Base-by-base conservation (phyloP, 306 rosid species). In the Oxytropis ochrocephala region DNA sequence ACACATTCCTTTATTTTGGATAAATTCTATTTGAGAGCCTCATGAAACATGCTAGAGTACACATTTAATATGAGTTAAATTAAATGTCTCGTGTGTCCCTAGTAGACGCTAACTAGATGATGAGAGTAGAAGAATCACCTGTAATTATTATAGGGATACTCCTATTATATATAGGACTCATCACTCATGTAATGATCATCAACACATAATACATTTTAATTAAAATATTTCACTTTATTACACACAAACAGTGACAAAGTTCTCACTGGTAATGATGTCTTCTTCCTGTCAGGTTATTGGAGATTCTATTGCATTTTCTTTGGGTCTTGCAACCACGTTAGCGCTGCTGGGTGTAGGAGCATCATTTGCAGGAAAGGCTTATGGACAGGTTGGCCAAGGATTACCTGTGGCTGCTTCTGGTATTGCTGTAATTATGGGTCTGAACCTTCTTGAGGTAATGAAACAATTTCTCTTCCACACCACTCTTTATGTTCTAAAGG, bases 341-440 rank as follows among this genome's bases (percentile, higher is more conserved):
- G 97, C 98, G 21, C 74, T 90, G 47, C 79, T 94, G 69, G 97
- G 98, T 41, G 76, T 94, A 41, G 90, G 78, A 57, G 98, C 97
- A 47, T 90, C 98, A 75, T 82, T 94, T 83, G 98, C 96, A 61
- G 97, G 98, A 64, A 90, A 94, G 82, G 98, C 96, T 74, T 94
- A 93, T 73, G 98, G 98, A 59, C 98, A 93, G 85, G 81, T 91
- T 71, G 97, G 98, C 75, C 98, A 87, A 72, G 96, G 98, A 17
- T 85, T 90, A 81, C 97, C 97, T 50, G 33, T 94, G 81, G 94
- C 89, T 71, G 98, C 96, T 76, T 94, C 98, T 65, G 94, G 94
- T 75, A 76, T 94, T 78, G 98, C 98, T 47, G 83, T 90, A 79
- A 54, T 94, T 63, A 94, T 90, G 96, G 98, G 98, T 64, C 78